A percentile compares a stretch with the other conserved stretches of the same genome.
phyloP scores from a whole-genome alignment of 257 asterid genomes.

The Leptodermis oblonga region DNA sequence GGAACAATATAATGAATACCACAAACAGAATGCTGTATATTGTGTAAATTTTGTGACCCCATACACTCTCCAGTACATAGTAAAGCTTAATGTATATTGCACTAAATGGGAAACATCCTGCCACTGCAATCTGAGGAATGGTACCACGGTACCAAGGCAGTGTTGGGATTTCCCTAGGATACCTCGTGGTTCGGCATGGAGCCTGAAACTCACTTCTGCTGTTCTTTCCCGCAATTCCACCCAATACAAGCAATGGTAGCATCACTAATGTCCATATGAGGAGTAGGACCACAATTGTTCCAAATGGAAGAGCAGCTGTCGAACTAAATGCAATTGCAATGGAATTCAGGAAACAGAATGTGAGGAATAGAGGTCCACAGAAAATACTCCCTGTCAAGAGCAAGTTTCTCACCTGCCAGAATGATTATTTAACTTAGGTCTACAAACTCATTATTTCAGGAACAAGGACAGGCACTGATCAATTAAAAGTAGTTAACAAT shows the following conservation, averaged over 20 bases:
- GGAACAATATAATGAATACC: slow-evolving; percentile 23
- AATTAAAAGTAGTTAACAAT: background rate
- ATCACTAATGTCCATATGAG: slow-evolving; percentile 22
- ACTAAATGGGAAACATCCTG: slow-evolving; percentile 26
- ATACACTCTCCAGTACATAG: slow-evolving; percentile 23
- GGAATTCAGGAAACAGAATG: slow-evolving; percentile 28
- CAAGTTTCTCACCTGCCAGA: slow-evolving; percentile 25
- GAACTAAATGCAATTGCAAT: slow-evolving; percentile 22
- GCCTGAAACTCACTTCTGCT: slow-evolving; percentile 21
- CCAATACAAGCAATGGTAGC: slow-evolving; percentile 23
- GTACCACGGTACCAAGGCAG: slow-evolving; percentile 23
- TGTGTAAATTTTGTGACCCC: slow-evolving; percentile 31
- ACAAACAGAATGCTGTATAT: slow-evolving; percentile 18
- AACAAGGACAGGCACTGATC: background rate
- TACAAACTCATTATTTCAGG: background rate
- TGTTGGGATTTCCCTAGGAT: slow-evolving; percentile 28
- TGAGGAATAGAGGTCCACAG: slow-evolving; percentile 22
- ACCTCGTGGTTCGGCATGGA: slow-evolving; percentile 30
- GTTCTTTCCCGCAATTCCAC: slow-evolving; percentile 26
- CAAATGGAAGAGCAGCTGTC: slow-evolving; percentile 25
- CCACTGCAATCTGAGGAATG: slow-evolving; percentile 30
- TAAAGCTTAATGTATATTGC: slow-evolving; percentile 25
- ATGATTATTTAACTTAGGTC: background rate
- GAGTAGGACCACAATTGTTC: slow-evolving; percentile 16
- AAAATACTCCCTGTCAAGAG: slow-evolving; percentile 24